Evolutionary conservation across 495 filamentous ascomycete species (phyloP).

Genomic region (Podospora appendiculata): DNA sequence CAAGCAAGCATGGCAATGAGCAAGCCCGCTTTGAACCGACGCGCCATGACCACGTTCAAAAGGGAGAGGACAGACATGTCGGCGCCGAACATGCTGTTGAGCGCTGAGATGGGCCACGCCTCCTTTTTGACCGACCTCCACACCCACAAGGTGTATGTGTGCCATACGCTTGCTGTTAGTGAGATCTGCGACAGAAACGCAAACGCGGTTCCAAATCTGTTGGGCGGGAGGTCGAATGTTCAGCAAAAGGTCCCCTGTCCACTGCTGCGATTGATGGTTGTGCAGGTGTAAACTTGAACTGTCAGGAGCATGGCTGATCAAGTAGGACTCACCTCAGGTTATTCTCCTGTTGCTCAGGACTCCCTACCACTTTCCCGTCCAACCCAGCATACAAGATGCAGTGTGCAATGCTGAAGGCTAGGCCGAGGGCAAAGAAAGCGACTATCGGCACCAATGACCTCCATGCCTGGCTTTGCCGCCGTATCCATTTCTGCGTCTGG

Average conservation of each 20-base stretch:
- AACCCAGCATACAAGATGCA: slow-evolving; percentile 1
- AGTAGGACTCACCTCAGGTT: not conserved
- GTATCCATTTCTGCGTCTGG: not conserved
- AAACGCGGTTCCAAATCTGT: slow-evolving; percentile 2
- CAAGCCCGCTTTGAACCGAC: not conserved
- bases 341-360: not conserved
- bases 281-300: no score
- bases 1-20: slow-evolving; percentile 5
- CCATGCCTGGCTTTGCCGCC: not conserved
- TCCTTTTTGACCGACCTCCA: not conserved
- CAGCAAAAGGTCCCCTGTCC: not conserved
- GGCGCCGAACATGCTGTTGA: slow-evolving; percentile 6
- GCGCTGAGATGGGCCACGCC: not conserved
- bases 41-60: not conserved
- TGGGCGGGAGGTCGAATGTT: not conserved
- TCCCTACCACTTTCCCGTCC: not conserved
- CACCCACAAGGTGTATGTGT: slow-evolving; percentile 1
- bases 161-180: slow-evolving; percentile 1
- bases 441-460: not conserved
- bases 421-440: not conserved
- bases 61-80: not conserved
- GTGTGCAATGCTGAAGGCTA: not conserved
- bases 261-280: not conserved
- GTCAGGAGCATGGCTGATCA: no score
- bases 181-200: slow-evolving; percentile 4